Percentiles rank a stretch among this genome's conserved stretches.
Evolutionary conservation across 2,329 filamentous ascomycete species (phyloP).

Genomic region (Bisporella sp.): DNA sequence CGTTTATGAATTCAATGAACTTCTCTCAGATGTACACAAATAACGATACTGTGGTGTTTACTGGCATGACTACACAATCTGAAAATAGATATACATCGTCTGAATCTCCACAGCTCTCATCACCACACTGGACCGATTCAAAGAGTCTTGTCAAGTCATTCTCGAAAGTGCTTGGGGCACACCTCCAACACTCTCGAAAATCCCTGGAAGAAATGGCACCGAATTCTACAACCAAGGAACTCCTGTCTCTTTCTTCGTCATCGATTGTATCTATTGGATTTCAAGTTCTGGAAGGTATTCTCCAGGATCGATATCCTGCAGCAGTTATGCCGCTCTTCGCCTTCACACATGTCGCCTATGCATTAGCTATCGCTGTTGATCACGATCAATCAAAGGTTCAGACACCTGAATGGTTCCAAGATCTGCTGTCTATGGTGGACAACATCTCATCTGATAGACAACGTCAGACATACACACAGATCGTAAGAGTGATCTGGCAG

Average conservation of each 20-base stretch:
- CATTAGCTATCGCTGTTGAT: slow-evolving; percentile 15
- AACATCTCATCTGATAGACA: slow-evolving; percentile 14
- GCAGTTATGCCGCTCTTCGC: slow-evolving; percentile 20
- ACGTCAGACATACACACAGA: slow-evolving; percentile 12
- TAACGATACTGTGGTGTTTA: not conserved
- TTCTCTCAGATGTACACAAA: not conserved
- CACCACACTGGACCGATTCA: slow-evolving; percentile 15
- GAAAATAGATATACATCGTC: slow-evolving; percentile 12
- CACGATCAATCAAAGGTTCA: slow-evolving; percentile 14
- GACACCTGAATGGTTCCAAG: slow-evolving; percentile 16
- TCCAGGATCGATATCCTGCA: slow-evolving; percentile 20
- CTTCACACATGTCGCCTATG: slow-evolving; percentile 22
- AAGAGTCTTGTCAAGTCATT: slow-evolving; percentile 15
- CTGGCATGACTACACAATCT: slow-evolving; percentile 4
- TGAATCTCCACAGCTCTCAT: slow-evolving; percentile 10
- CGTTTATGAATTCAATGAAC: not conserved
- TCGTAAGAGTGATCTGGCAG: slow-evolving; percentile 18
- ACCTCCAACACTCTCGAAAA: slow-evolving; percentile 17
- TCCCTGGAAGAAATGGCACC: slow-evolving; percentile 12
- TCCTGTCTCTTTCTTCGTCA: slow-evolving; percentile 17
- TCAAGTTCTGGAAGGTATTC: slow-evolving; percentile 16
- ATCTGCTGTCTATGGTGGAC: slow-evolving; percentile 14
- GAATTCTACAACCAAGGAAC: slow-evolving; percentile 12
- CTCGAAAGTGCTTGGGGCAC: slow-evolving; percentile 17
- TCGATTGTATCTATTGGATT: slow-evolving; percentile 20